Base-by-base conservation (phyloP, 78 protist genomes). In the Dictyostelium capitatum region DNA sequence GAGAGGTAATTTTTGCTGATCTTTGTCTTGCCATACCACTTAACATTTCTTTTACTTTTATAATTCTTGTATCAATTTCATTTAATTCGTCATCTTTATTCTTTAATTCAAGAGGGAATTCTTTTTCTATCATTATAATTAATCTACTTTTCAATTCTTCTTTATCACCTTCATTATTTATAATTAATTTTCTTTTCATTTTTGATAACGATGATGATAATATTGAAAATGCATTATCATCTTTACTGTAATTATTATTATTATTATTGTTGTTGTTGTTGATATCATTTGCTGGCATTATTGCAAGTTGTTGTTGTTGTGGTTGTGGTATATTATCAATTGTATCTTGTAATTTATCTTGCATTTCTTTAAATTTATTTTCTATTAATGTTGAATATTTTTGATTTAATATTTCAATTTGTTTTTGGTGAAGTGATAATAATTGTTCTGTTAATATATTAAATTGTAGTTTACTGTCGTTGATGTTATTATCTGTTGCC, bases 1-100 rank as follows among this genome's bases (percentile, higher is more conserved):
- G 30, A 67, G 43, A 15, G 1, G 53, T 2, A 23, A n/a, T 17
- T 54, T 77, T 47, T 5, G 83, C 32, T 3, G 91, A 57, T 19
- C 92, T 11, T 19, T 57, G 79, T 77, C 78, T 43, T 9, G 25
- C 43, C 62, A 77, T 48, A 30, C 23, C 20, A 64, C 64, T 57
- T 47, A 87, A 75, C 92, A 87, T 87, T 64, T 87, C 92, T 62
- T 87, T 87, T 14, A 87, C 92, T 50, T 77, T 74, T 1, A 74
- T 5, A 2, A 87, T 77, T 12, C 75, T 74, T 3, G 82, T 64
- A 77, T 87, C 92, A 48, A 87, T 87, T 28, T 74, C 75, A 6
- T 77, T 8, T 19, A 87, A 59, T n/a, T 87, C 92, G 3, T 74
- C 54, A 2, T 87, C 92, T 87, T 87, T 87, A 8, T 59, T 74